Evolutionary conservation across 306 rosid genomes (phyloP).

Genomic region (Betula pendula): DNA sequence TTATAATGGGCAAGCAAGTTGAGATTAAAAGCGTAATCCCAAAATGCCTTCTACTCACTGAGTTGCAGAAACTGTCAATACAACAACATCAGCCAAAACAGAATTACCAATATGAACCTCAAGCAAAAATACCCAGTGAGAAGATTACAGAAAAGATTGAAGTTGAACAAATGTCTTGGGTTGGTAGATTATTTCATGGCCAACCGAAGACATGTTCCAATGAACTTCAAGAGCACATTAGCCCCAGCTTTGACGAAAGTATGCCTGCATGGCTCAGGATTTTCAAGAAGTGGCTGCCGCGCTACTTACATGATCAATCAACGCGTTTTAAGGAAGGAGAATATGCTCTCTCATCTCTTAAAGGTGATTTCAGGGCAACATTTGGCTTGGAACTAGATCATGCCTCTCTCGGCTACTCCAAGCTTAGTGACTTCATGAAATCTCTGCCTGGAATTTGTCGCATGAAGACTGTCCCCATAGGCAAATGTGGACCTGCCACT

Average conservation of each 20-base stretch:
- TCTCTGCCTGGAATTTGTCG: conserved; percentile 34
- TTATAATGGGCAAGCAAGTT: conserved; percentile 36
- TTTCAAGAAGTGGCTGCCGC: conserved; percentile 47
- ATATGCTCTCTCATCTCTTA: conserved; percentile 47
- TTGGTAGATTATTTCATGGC: conserved; percentile 6
- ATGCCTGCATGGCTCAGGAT: conserved; percentile 37
- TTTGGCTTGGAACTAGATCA: conserved; percentile 45
- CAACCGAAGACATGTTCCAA: background rate
- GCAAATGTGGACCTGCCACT: conserved; percentile 28
- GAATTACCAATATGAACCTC: conserved; percentile 13
- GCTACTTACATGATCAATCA: conserved; percentile 26
- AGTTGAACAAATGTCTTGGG: conserved; percentile 33
- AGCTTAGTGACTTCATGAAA: conserved; percentile 44
- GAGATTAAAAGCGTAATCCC: conserved; percentile 37
- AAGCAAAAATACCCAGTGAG: conserved; percentile 3
- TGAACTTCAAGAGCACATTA: conserved; percentile 17
- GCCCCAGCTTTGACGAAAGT: conserved; percentile 2
- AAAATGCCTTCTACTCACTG: conserved; percentile 22
- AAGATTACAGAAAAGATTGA: conserved; percentile 15
- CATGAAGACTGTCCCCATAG: conserved; percentile 23
- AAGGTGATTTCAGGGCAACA: conserved; percentile 36
- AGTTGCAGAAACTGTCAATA: conserved; percentile 19
- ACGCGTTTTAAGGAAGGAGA: conserved; percentile 30
- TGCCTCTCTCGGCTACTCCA: conserved; percentile 38
- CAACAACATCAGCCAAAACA: conserved; percentile 8